Base-by-base conservation (phyloP, 2,329 filamentous ascomycete genomes). In the Sphaerostilbella broomeana region DNA sequence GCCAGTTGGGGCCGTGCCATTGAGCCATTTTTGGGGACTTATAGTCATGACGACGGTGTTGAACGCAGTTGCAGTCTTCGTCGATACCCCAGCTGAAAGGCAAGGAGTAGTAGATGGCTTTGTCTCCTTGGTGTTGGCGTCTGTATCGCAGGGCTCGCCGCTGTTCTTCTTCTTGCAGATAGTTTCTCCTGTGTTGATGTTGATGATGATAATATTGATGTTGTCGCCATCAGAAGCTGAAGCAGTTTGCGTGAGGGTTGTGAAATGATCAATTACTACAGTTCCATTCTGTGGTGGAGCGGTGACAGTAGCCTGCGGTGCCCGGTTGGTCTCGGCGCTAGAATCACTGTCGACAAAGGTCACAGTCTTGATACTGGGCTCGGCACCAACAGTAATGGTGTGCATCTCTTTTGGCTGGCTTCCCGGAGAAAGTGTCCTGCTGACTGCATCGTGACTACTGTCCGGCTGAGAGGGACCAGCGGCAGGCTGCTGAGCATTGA, bases 21-120 rank as follows among this genome's bases (percentile, higher is more conserved):
- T 42, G 4, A 30, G 16, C 29, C 40, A 35, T 13, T 28, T 34
- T 7, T 35, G 34, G 2, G 11, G 3, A 4, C 30, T 34, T 12
- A 59, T 48, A 5, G 60, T 63, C 40, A 57, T 51, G 12, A 53
- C 43, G n/a, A 64, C 49, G 2, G 61, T 65, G 49, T 62, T 64
- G 46, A 58, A 64, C 22, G 57, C 49, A 11, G 61, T 63, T 9
- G 53, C 45, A 17, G 60, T 52, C 28, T 52, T 57, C 18, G 59
- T 60, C 5, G 53, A 56, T 16, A 51, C 41, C 10, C 48, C 46
- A 3, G 38, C 35, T 7, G 30, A 31, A 11, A 49, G 35, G 37
- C 55, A 61, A 15, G 45, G 46, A 16, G 49, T 48, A 12, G 43
- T 48, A 4, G 49, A 38, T 27, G 45, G 24, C 17, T 27, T 37